Evolutionary conservation across 1,284 basidiomycete genomes (phyloP).

Genomic region (Cryptococcus jaspeensis): DNA sequence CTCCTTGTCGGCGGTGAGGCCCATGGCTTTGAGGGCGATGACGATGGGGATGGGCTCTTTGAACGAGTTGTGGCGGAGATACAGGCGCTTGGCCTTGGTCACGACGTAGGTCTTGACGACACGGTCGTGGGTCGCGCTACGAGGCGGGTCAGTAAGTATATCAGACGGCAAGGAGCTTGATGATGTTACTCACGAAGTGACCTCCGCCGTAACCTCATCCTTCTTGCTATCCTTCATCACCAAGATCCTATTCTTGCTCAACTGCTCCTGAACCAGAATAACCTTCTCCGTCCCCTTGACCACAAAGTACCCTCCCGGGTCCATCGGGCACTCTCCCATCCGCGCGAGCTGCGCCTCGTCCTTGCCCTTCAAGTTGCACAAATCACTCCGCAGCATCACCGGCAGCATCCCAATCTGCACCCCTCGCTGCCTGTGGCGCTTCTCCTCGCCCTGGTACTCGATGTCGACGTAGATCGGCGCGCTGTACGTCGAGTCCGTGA

Average conservation of each 20-base stretch:
- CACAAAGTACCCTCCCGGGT: conserved; percentile 98
- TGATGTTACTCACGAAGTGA: conserved; percentile 74
- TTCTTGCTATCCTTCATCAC: conserved; percentile 92
- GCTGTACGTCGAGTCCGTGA: conserved; percentile 93
- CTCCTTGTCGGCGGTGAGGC: conserved; percentile 96
- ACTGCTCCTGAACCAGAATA: conserved; percentile 96
- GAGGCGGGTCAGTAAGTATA: neutral
- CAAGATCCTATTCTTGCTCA: conserved; percentile 99
- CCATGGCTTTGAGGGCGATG: conserved; percentile 93
- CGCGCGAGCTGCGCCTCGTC: conserved; percentile 78
- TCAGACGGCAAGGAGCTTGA: neutral
- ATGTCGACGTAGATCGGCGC: conserved; percentile 94
- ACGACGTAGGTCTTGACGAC: conserved; percentile 99
- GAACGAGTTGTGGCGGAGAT: conserved; percentile 97
- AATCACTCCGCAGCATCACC: conserved; percentile 95
- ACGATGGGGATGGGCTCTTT: conserved; percentile 97
- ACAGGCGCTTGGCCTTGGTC: conserved; percentile 91
- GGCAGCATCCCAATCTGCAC: conserved; percentile 90
- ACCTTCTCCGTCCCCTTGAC: conserved; percentile 99
- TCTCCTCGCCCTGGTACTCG: conserved; percentile 90
- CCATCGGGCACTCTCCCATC: conserved; percentile 95
- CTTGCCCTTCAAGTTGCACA: conserved; percentile 81
- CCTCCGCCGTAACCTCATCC: conserved; percentile 90
- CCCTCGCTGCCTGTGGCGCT: conserved; percentile 77
- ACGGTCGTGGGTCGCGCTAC: conserved; percentile 91